Evolutionary conservation across 2,329 filamentous ascomycete genomes (phyloP).

Genomic region (Cordyceps javanica): DNA sequence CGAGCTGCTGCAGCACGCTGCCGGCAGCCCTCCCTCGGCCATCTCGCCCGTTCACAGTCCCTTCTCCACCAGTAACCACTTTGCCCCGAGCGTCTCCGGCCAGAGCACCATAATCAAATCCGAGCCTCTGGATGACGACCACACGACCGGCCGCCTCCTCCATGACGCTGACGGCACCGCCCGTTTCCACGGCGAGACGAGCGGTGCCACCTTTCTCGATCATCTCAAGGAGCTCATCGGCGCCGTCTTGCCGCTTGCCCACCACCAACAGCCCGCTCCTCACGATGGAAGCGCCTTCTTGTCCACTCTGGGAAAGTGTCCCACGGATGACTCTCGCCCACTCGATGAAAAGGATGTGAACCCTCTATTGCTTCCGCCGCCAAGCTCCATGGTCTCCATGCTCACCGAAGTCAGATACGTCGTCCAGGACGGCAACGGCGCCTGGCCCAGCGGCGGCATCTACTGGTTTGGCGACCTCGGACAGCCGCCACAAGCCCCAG

Average conservation of each 20-base stretch:
- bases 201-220: slow-evolving; percentile 44
- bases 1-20: slow-evolving; percentile 25
- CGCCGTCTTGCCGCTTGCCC: slow-evolving; percentile 28
- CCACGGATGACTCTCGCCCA: slow-evolving; percentile 40
- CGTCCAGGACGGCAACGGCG: slow-evolving; percentile 38
- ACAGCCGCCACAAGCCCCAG: slow-evolving; percentile 23
- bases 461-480: slow-evolving; percentile 42
- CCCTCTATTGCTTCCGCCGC: slow-evolving; percentile 33
- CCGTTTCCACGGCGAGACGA: slow-evolving; percentile 44
- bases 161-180: slow-evolving; percentile 38
- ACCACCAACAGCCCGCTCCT: slow-evolving; percentile 13
- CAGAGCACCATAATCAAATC: slow-evolving; percentile 15
- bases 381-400: slow-evolving; percentile 31
- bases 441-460: slow-evolving; percentile 39
- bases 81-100: slow-evolving; percentile 6
- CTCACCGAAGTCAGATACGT: slow-evolving; percentile 35
- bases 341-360: slow-evolving; percentile 32
- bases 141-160: slow-evolving; percentile 35
- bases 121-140: slow-evolving; percentile 11
- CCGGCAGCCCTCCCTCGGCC: slow-evolving; percentile 17
- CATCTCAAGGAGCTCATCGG: slow-evolving; percentile 42
- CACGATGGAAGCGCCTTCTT: slow-evolving; percentile 29
- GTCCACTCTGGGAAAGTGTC: slow-evolving; percentile 37
- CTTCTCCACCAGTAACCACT: slow-evolving; percentile 8
- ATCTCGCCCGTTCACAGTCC: slow-evolving; percentile 19